Base-by-base conservation (phyloP, 176 grass and related monocot genomes). In the Oryza brachyantha region DNA sequence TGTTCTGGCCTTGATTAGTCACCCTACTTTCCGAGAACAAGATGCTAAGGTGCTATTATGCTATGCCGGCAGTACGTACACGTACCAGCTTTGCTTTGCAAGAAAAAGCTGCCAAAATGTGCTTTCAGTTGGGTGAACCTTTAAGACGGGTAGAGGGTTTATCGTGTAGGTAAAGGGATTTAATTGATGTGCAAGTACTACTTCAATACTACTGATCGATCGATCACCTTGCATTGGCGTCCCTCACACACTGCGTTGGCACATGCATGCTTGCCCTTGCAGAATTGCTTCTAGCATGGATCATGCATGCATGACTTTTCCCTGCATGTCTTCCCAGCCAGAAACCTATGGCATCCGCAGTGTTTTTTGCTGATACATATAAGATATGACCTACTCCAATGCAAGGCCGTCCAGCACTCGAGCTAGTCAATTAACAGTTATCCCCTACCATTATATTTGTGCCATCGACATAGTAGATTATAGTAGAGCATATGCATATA, bases 71-170 rank as follows among this genome's bases (percentile, higher is more conserved):
- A 42, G 69, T 32, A 68, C 79, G 69, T 32, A 68, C 79, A 83
- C 17, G 43, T 46, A 59, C 37, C 80, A 73, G 60, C 86, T 88
- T 80, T 80, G 86, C 86, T 84, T 88, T 63, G 21, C 70, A 75
- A 55, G 76, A 63, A 88, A 88, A 88, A 70, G 86, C 86, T 80
- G 81, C 54, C 86, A 74, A 70, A 83, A 32, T 74, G 75, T 55
- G 81, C 81, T 88, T 84, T 65, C 34, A 41, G 81, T 80, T 69
- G 70, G 81, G 76, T 84, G 70, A 84, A 84, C 52, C 70, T 69
- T 75, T 80, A 61, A 80, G 70, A 68, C 66, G 21, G 31, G n/a
- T n/a, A n/a, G 48, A 19, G 61, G 65, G 40, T 84, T 87, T 84
- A 88, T 75, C 76, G 62, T 80, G 68, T 29, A 61, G 75, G 80